A percentile compares a stretch with the other conserved stretches of the same genome.
These are phyloP conservation scores for Ustilago sp. DNA, from an alignment of 1,284 basidiomycete genomes.

Conservation along the genomic window DNA sequence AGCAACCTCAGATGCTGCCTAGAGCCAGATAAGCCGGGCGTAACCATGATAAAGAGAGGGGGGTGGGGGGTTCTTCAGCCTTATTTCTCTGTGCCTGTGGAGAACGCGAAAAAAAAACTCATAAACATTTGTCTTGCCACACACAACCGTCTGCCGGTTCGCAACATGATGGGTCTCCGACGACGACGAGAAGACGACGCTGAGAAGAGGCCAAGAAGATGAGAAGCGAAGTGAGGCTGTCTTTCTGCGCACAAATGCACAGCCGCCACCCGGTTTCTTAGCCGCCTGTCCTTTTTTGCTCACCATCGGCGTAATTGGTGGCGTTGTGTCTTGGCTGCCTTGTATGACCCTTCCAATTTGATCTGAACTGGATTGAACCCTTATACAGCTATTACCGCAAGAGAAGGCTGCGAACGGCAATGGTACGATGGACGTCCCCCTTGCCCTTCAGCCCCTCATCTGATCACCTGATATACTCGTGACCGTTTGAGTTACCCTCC, in stretches of 20 bases:
- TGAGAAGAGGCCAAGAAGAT: not conserved
- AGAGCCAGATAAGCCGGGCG: not conserved
- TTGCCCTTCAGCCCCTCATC: not conserved
- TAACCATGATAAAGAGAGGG: not conserved
- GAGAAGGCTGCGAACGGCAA: not conserved
- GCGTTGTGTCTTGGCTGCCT: not conserved
- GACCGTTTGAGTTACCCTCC: not conserved
- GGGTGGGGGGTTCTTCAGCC: not conserved
- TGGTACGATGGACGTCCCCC: not conserved
- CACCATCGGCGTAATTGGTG: slow-evolving; percentile 1
- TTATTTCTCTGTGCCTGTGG: slow-evolving; percentile 9
- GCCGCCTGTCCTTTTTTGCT: not conserved
- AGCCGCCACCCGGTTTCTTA: not conserved
- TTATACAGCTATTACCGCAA: not conserved
- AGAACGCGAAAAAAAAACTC: not conserved
- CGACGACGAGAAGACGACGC: not conserved
- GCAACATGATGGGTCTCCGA: slow-evolving; percentile 12
- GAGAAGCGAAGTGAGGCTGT: not conserved
- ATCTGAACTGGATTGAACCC: not conserved
- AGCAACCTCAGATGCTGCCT: not conserved
- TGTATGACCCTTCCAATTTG: not conserved
- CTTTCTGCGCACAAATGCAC: not conserved
- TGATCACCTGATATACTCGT: not conserved
- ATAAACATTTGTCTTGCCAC: not conserved
- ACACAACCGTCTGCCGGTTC: not conserved